Conservation (phyloP, 2,329 filamentous ascomycete genomes). For the Cladosporium phlei region DNA sequence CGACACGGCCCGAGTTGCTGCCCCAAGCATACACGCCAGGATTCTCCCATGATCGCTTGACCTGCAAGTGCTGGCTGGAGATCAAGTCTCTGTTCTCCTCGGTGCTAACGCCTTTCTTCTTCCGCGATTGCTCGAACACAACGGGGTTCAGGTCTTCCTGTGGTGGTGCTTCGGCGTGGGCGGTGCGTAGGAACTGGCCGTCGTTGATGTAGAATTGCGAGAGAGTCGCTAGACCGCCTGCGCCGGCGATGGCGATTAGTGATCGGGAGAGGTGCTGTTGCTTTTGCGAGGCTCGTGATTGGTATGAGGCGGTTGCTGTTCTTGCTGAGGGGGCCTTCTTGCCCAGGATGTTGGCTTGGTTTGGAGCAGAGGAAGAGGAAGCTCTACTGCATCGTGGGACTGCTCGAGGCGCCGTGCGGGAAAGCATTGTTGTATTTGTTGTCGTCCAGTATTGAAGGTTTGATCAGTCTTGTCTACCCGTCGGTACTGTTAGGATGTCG, state of each 20-base stretch:
- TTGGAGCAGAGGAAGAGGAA: constrained; percentile 16
- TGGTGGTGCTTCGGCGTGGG: constrained; percentile 47
- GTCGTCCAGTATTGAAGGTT: background rate
- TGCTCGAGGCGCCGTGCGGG: constrained; percentile 16
- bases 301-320: constrained; percentile 28
- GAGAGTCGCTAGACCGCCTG: constrained; percentile 42
- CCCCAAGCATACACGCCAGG: constrained; percentile 95
- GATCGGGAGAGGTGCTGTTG: constrained; percentile 45
- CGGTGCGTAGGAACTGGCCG: constrained; percentile 35
- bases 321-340: constrained; percentile 16
- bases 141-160: constrained; percentile 48
- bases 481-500: too few species aligned
- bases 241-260: constrained; percentile 37
- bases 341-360: constrained; percentile 24
- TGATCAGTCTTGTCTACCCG: too few species aligned
- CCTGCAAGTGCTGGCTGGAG: constrained; percentile 81
- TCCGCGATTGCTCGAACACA: constrained; percentile 63
- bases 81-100: constrained; percentile 72
- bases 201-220: constrained; percentile 41
- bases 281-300: constrained; percentile 37
- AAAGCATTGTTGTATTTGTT: constrained; percentile 16
- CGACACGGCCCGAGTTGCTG: constrained; percentile 78
- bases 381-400: constrained; percentile 18
- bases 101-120: constrained; percentile 50
- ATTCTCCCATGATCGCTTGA: constrained; percentile 73